Conservation (phyloP, 352 stramenopile genomes). For the Globisporangium viniferum region DNA sequence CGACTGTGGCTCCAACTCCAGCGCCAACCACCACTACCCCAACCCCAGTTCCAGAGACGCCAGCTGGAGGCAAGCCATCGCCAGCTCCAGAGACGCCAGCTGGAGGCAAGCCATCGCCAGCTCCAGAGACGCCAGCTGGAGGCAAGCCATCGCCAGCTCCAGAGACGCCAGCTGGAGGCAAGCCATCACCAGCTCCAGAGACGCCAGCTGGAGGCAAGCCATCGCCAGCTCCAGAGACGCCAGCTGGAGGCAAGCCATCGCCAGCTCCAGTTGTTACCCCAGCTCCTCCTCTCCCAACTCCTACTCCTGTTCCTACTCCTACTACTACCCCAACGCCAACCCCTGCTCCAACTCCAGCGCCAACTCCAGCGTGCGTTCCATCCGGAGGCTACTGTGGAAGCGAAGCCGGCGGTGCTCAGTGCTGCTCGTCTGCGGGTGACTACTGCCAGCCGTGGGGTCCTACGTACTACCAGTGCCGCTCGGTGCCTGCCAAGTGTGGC, state of each 20-base stretch:
- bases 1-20: slow-evolving; percentile 1
- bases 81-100: slow-evolving; percentile 1
- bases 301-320: no score
- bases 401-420: slow-evolving; percentile 3
- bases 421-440: not conserved
- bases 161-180: not conserved
- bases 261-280: not conserved
- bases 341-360: not conserved
- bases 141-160: slow-evolving; percentile 3
- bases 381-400: not conserved
- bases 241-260: not conserved
- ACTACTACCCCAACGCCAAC: not conserved
- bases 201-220: slow-evolving; percentile 9
- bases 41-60: slow-evolving; percentile 3
- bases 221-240: slow-evolving; percentile 1
- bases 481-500: not conserved
- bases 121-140: not conserved
- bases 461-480: slow-evolving; percentile 27
- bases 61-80: not conserved
- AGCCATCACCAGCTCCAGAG: slow-evolving; percentile 3
- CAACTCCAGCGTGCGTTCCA: not conserved
- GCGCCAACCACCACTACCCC: slow-evolving; percentile 2
- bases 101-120: slow-evolving; percentile 12
- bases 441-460: slow-evolving; percentile 30
- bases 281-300: no score